phyloP scores from a whole-genome alignment of 169 alveolate genomes.

The Plasmodium knowlesi region DNA sequence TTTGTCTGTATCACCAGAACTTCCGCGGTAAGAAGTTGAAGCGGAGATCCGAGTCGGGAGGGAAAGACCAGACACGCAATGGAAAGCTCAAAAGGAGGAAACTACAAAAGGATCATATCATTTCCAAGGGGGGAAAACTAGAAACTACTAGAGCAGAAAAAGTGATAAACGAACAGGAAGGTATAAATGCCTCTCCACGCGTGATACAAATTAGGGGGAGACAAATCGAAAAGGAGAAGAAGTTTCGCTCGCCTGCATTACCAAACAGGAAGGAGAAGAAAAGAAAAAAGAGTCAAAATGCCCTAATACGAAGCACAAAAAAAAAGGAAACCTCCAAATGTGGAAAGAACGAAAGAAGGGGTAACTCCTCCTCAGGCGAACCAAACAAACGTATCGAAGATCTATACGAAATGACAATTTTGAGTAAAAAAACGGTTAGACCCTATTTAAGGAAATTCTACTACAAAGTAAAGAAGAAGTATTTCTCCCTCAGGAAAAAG shows the following conservation, averaged over 20 bases:
- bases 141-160: not conserved
- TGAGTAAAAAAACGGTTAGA: conserved; percentile 47
- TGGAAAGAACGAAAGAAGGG: not conserved
- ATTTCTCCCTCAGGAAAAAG: conserved; percentile 33
- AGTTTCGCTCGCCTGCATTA: not conserved
- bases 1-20: conserved; percentile 58
- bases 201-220: not conserved
- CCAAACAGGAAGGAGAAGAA: not conserved
- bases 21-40: conserved; percentile 39
- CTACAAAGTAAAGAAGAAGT: conserved; percentile 66
- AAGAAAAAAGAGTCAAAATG: not conserved
- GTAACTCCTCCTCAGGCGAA: not conserved
- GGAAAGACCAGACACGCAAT: not conserved
- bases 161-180: not conserved
- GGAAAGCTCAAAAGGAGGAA: not conserved
- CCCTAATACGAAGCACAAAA: not conserved
- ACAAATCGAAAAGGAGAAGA: not conserved
- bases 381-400: conserved; percentile 17
- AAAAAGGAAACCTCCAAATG: not conserved
- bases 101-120: not conserved
- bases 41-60: conserved; percentile 8
- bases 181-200: not conserved
- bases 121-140: not conserved
- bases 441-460: conserved; percentile 60
- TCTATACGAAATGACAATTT: conserved; percentile 19